Evolutionary conservation across 306 rosid genomes (phyloP).

Genomic region (Cicer bijugum): DNA sequence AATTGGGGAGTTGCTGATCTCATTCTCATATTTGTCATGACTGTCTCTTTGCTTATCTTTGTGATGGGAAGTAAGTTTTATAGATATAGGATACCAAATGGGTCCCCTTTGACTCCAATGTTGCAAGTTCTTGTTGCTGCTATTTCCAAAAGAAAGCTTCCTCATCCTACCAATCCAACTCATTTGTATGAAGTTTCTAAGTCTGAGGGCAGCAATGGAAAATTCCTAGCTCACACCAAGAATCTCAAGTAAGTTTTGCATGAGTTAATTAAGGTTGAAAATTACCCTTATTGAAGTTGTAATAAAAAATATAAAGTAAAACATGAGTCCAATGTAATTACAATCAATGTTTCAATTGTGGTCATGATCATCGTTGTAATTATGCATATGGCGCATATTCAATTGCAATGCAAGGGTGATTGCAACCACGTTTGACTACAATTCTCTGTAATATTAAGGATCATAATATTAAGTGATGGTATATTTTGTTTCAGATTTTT

Average conservation of each 20-base stretch:
- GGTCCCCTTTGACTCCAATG: constrained; percentile 89
- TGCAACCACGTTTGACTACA: too few relatives aligned
- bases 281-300: background rate
- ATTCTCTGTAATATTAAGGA: too few relatives aligned
- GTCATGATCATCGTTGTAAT: too few relatives aligned
- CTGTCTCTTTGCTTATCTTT: constrained; percentile 67
- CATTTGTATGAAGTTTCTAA: constrained; percentile 62
- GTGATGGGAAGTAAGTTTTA: constrained; percentile 62
- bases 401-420: too few relatives aligned
- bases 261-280: background rate
- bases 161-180: constrained; percentile 61
- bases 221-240: constrained; percentile 68
- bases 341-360: too few relatives aligned
- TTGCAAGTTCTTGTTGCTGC: constrained; percentile 86
- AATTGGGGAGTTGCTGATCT: constrained; percentile 81
- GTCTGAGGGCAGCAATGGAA: constrained; percentile 49
- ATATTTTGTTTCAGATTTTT: constrained; percentile 61
- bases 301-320: too few relatives aligned
- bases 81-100: constrained; percentile 66
- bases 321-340: too few relatives aligned
- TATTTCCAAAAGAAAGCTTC: constrained; percentile 64
- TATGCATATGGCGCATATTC: too few relatives aligned
- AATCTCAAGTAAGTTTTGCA: constrained; percentile 70
- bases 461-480: constrained; percentile 12
- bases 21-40: constrained; percentile 74